Conservation (phyloP, 495 filamentous ascomycete genomes). For the Neohortaea acidophila region DNA sequence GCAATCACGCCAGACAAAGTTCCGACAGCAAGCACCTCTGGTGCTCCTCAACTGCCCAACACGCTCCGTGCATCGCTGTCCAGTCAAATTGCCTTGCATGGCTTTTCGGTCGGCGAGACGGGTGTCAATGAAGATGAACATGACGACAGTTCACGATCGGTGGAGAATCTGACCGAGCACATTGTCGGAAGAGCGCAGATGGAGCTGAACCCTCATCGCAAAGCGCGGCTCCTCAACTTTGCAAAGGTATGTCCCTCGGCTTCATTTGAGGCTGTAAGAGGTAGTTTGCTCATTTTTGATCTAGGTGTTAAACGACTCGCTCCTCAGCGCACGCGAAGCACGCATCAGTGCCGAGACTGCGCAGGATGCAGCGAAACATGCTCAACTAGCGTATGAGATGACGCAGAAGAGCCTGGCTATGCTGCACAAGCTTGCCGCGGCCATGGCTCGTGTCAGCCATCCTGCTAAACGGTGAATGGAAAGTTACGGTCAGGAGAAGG, state of each 20-base stretch:
- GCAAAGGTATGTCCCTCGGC: conserved; percentile 7
- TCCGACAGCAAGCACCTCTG: too few relatives aligned
- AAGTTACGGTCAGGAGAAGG: too few relatives aligned
- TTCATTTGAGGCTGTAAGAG: not conserved
- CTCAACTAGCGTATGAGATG: conserved; percentile 8
- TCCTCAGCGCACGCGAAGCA: conserved; percentile 9
- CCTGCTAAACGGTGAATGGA: not conserved
- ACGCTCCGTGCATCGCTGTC: conserved; percentile 3
- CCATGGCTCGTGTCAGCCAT: not conserved
- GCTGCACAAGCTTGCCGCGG: conserved; percentile 8
- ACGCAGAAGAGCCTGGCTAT: conserved; percentile 6
- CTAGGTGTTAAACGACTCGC: conserved; percentile 8
- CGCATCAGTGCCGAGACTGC: conserved; percentile 12
- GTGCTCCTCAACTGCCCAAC: not conserved
- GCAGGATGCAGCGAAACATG: conserved; percentile 5
- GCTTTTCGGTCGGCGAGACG: too few relatives aligned
- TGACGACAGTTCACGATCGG: not conserved
- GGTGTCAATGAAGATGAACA: too few relatives aligned
- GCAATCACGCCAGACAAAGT: too few relatives aligned
- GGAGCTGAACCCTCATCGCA: conserved; percentile 7
- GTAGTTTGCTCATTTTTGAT: not conserved
- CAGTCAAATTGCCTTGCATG: conserved; percentile 1
- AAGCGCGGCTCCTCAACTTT: conserved; percentile 6
- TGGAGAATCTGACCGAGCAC: not conserved
- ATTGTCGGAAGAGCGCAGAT: conserved; percentile 1